These are phyloP conservation scores for Cucumis cinereus DNA, from an alignment of 306 rosid species.

Conservation along the genomic window DNA sequence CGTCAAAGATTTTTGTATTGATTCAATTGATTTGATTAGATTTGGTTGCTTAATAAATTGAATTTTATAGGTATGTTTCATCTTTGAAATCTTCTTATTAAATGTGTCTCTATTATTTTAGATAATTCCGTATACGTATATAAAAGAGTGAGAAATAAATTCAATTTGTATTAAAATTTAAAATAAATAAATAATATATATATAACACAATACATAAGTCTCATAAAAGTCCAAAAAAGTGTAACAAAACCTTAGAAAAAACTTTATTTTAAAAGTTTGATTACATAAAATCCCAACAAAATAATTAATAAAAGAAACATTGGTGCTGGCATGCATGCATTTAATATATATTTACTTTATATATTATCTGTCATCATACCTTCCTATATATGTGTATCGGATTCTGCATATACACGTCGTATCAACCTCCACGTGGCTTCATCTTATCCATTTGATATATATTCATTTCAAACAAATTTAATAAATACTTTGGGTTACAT, in stretches of 20 bases:
- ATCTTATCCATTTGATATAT: background rate
- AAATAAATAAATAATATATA: no score
- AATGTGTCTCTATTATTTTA: background rate
- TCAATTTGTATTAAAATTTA: no score
- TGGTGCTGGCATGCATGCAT: slow-evolving; percentile 1
- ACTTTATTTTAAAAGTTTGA: background rate
- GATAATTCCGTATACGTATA: no score
- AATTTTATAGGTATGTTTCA: background rate
- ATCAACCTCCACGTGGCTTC: background rate
- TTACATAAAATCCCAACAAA: background rate
- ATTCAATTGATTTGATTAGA: background rate
- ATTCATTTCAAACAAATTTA: background rate
- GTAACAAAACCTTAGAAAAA: background rate
- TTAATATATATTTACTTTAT: background rate
- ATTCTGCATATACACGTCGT: background rate
- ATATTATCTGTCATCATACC: background rate
- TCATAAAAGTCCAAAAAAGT: background rate
- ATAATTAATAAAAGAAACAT: background rate
- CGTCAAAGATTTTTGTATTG: background rate
- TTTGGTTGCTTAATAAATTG: background rate
- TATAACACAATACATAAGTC: background rate
- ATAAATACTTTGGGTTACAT: background rate
- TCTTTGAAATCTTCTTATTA: background rate
- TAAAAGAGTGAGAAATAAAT: no score
- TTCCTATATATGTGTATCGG: background rate